Evolutionary conservation across 768 basidiomycete genomes (phyloP), one percentile per base, ranked within the genome.

Genomic region (Pulveroboletus sp.): DNA sequence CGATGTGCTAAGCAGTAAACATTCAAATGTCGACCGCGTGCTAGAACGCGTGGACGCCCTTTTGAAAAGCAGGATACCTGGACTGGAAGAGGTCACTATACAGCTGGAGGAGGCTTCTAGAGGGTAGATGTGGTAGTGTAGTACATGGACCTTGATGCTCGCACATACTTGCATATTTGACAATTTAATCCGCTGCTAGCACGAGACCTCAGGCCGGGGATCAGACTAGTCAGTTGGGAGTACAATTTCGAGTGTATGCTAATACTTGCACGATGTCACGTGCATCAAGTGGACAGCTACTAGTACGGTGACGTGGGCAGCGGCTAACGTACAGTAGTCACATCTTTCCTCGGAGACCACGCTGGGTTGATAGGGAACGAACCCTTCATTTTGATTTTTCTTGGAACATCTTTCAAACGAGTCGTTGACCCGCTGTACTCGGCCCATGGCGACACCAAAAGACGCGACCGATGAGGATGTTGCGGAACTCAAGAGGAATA

Each of bases 61-160:
- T 30, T 62, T 99, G 56, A 79, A 84, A 59, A 73, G 76, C 56
- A 77, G 76, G 56, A 92, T 99, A 63, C 72, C 77, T 8, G 93
- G 91, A 30, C 68, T 99, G 35, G 86, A 89, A 55, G 92, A 98
- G 69, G 68, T 99, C 51, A 90, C 88, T 3, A 85, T 99, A 57
- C 95, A 99, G 68, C 76, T 94, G 13, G 91, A 92, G 47, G 55
- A 64, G 16, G 46, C 44, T 35, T 55, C 51, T 3, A 17, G 26
- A 24, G 45, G 44, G 17, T 52, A 54, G 47, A 36, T 30, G 27
- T 36, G 37, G 13, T 49, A 34, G 23, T 37, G 23, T 48, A 40
- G 26, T 37, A 42, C 23, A 44, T 45, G 48, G 45, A 51, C 48
- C 23, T 51, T 51, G 36, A 44, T 45, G 39, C 54, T 53, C 37